Evolutionary conservation across 495 filamentous ascomycete species (phyloP), one percentile per base, ranked within the genome.

Genomic region (Daldinia caldariorum): DNA sequence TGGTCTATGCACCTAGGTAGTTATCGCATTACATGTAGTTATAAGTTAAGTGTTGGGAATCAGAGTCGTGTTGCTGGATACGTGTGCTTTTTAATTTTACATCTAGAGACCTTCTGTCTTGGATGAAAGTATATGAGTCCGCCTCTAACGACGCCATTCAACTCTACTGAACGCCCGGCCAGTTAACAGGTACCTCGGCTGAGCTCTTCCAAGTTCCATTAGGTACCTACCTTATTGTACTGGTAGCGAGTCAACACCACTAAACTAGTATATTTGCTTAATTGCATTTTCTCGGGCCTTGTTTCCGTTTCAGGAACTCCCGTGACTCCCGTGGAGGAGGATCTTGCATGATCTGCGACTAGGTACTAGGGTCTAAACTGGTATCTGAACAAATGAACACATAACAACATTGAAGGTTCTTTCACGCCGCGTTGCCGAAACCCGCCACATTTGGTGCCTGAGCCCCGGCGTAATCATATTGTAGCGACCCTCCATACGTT

Each of bases 291-390:
- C 34, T 7, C 9, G 34, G 34, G 1, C 26, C 3, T 26, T 26
- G 3, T 26, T 26, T 26, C 26, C 3, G 26, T 26, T 26, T 26
- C 3, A 26, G 26, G 26, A 26, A 26, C 26, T 26, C 3, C 1
- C 3, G 3, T 26, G 3, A 26, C 26, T 26, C 3, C 1, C 3
- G 3, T 26, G 3, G 26, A 26, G 26, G 26, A 26, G 26, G 16
- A 47, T 47, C 43, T 47, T 13, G 18, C 43, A 22, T 47, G 43
- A 47, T 47, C 43, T 47, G 22, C 43, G 22, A 22, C 20, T 20
- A n/a, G n/a, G n/a, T n/a, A 18, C 43, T 47, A 47, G 43, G 43
- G 43, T 47, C 43, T 47, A 47, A 47, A 47, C 18, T 47, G 43
- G 43, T 47, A 47, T 47, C 43, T 47, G 43, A 47, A 47, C n/a